Percentiles rank a stretch among this genome's conserved stretches.
phyloP scores from a whole-genome alignment of 2,329 filamentous ascomycete genomes.

The Phyllosticta citribraziliensis region DNA sequence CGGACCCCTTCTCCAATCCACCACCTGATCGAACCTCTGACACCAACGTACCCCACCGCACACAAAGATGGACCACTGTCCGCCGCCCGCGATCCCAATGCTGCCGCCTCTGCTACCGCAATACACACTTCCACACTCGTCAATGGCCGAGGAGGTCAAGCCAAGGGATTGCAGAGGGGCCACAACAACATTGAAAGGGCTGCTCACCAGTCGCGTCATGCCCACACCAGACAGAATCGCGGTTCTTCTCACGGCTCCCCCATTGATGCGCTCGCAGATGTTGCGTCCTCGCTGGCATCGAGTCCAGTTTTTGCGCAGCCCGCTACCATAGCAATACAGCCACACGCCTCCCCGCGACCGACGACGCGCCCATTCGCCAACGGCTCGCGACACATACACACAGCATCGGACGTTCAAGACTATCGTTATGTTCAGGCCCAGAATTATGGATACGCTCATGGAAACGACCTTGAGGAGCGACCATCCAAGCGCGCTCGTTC shows the following conservation, averaged over 20 bases:
- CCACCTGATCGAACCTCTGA: constrained; percentile 25
- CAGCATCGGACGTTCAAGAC: constrained; percentile 8
- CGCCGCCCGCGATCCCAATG: background rate
- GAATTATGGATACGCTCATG: constrained; percentile 2
- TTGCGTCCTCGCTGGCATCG: constrained; percentile 28
- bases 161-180: background rate
- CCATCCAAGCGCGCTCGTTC: constrained; percentile 53
- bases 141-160: constrained; percentile 1
- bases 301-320: constrained; percentile 23
- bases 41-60: constrained; percentile 16
- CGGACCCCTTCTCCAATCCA: constrained; percentile 25
- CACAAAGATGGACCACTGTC: constrained; percentile 11
- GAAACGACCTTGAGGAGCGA: constrained; percentile 31
- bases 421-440: constrained; percentile 3
- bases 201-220: constrained; percentile 1
- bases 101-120: constrained; percentile 3
- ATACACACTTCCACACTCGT: background rate
- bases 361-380: constrained; percentile 1
- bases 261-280: constrained; percentile 36
- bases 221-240: constrained; percentile 12
- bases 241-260: constrained; percentile 22
- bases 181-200: constrained; percentile 5
- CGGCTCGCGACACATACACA: constrained; percentile 27
- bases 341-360: constrained; percentile 1
- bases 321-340: constrained; percentile 14